Percentiles rank a stretch among this genome's conserved stretches.
Evolutionary conservation across 78 protist genomes (phyloP).

Genomic region (Diacronema lutheri): DNA sequence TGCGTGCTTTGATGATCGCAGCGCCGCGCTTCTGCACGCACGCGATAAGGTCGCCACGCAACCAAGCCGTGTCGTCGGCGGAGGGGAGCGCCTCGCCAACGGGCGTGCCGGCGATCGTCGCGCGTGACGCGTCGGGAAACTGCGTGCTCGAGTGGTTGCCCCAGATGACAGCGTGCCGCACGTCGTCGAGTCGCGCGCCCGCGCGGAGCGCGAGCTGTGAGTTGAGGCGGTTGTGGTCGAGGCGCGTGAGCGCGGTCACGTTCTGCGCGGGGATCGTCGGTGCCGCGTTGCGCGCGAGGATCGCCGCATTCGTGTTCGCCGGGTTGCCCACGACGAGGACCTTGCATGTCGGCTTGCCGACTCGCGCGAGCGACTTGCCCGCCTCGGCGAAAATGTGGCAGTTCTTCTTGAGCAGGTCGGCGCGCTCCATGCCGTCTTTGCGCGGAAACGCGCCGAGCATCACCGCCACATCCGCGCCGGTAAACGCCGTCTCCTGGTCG

Average conservation of each 20-base stretch:
- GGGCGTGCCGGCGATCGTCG: neutral
- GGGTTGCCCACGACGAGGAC: constrained; percentile 95
- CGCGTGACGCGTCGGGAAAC: constrained; percentile 67
- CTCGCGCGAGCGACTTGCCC: constrained; percentile 69
- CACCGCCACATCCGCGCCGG: constrained; percentile 54
- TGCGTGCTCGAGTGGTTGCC: constrained; percentile 91
- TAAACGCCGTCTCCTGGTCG: constrained; percentile 54
- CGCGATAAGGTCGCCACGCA: constrained; percentile 61
- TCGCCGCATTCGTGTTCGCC: constrained; percentile 90
- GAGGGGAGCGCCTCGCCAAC: neutral
- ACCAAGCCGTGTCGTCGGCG: constrained; percentile 61
- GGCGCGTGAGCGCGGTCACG: constrained; percentile 87
- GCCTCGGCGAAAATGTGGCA: constrained; percentile 81
- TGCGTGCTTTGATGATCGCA: constrained; percentile 73
- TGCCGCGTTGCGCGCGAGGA: constrained; percentile 48
- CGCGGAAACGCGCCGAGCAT: constrained; percentile 94
- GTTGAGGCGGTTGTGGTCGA: constrained; percentile 88
- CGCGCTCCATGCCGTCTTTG: constrained; percentile 90
- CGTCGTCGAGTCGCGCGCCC: constrained; percentile 47
- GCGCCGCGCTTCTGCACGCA: constrained; percentile 90
- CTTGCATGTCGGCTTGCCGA: constrained; percentile 67
- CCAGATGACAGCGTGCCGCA: constrained; percentile 79
- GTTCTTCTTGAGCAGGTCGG: constrained; percentile 78
- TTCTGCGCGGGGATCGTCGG: constrained; percentile 75
- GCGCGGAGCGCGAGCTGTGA: constrained; percentile 49